Conservation (phyloP, 805 yeast genomes). For the Metschnikowia proteae region DNA sequence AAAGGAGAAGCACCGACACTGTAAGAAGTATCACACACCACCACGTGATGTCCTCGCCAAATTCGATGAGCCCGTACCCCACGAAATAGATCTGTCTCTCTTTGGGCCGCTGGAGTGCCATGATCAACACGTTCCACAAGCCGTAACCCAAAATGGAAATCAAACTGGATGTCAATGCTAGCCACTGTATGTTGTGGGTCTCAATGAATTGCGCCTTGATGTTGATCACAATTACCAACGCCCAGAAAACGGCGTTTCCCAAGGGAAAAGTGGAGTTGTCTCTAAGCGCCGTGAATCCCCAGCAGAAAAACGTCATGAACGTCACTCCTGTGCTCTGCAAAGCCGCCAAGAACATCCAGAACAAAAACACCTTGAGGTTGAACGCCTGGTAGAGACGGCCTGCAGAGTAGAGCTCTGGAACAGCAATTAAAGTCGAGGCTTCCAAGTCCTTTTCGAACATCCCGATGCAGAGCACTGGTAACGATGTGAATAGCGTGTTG, state of each 20-base stretch:
- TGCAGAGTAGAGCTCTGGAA: slow-evolving; percentile 80
- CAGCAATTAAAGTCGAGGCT: slow-evolving; percentile 84
- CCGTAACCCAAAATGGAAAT: slow-evolving; percentile 84
- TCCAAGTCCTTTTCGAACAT: slow-evolving; percentile 88
- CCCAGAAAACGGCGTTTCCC: slow-evolving; percentile 73
- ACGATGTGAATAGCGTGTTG: slow-evolving; percentile 90
- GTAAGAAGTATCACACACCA: slow-evolving; percentile 75
- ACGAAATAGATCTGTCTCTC: slow-evolving; percentile 66
- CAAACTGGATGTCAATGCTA: slow-evolving; percentile 60
- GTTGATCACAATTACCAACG: slow-evolving; percentile 68
- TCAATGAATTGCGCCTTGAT: slow-evolving; percentile 78
- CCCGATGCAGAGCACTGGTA: slow-evolving; percentile 91
- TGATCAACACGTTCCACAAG: slow-evolving; percentile 75
- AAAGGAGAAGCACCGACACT: slow-evolving; percentile 52
- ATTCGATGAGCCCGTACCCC: slow-evolving; percentile 61
- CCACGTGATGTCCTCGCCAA: slow-evolving; percentile 79
- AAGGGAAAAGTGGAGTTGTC: slow-evolving; percentile 82
- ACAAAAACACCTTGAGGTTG: slow-evolving; percentile 61
- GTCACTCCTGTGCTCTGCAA: slow-evolving; percentile 67
- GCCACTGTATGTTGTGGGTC: slow-evolving; percentile 67
- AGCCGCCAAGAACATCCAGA: slow-evolving; percentile 78
- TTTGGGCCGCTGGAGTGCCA: slow-evolving; percentile 56
- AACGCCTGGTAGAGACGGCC: slow-evolving; percentile 77
- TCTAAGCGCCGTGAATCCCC: slow-evolving; percentile 63
- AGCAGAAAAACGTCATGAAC: slow-evolving; percentile 60